Conservation (phyloP, 371 early-diverging fungal genomes). For the Batrachochytrium dendrobatidis region DNA sequence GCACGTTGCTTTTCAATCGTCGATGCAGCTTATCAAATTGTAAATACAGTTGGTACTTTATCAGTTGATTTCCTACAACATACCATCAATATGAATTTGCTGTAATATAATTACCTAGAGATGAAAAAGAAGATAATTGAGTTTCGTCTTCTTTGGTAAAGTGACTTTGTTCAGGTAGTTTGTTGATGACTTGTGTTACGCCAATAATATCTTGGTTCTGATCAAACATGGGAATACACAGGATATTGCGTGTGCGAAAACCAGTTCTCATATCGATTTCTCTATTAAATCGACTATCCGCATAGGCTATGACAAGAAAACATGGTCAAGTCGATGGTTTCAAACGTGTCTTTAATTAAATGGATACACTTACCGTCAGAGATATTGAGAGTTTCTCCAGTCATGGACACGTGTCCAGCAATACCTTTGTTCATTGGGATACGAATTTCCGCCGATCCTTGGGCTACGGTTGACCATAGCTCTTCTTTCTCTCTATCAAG, state of each 20-base stretch:
- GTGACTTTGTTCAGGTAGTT: constrained; percentile 24
- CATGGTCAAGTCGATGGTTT: not conserved
- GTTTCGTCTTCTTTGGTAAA: constrained; percentile 38
- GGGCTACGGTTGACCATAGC: constrained; percentile 43
- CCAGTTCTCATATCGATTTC: constrained; percentile 42
- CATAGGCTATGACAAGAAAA: constrained; percentile 25
- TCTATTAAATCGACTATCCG: constrained; percentile 43
- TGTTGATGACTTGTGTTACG: constrained; percentile 47
- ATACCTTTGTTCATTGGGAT: constrained; percentile 41
- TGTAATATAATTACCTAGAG: constrained; percentile 27
- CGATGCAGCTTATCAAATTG: constrained; percentile 22
- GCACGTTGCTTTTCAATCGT: constrained; percentile 40
- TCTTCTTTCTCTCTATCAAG: constrained; percentile 36
- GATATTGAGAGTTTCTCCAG: constrained; percentile 40
- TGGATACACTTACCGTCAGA: constrained; percentile 32
- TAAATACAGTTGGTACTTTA: constrained; percentile 1
- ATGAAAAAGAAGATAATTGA: constrained; percentile 33
- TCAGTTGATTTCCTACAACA: no score
- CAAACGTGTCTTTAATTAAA: no score
- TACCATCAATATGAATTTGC: not conserved
- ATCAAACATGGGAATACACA: constrained; percentile 44
- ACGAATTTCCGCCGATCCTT: constrained; percentile 39
- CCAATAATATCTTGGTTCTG: constrained; percentile 34
- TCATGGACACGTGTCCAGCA: constrained; percentile 40
- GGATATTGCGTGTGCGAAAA: constrained; percentile 42